A percentile compares a stretch with the other conserved stretches of the same genome.
Conservation (phyloP, 257 asterid genomes). For the Ajuga chamaepitys region DNA sequence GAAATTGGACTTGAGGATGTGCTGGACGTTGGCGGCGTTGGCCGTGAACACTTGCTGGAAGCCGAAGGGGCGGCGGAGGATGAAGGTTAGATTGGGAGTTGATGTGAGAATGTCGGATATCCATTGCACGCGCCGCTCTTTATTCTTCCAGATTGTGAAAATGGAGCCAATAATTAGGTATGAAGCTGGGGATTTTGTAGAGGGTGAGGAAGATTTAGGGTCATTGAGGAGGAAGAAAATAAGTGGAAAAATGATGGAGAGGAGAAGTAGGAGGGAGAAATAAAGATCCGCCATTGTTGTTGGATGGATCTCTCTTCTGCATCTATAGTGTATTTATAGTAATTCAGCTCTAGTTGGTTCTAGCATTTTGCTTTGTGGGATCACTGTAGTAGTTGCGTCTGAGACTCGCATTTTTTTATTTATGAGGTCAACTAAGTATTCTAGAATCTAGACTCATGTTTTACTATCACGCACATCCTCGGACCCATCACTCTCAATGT, state of each 20-base stretch:
- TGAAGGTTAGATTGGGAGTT: slow-evolving; percentile 46
- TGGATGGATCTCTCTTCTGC: too few species aligned
- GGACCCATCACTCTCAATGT: too few species aligned
- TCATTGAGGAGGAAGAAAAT: slow-evolving; percentile 20
- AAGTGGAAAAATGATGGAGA: slow-evolving; percentile 19
- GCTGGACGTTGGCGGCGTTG: slow-evolving; percentile 52
- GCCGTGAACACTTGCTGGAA: slow-evolving; percentile 44
- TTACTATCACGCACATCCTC: too few species aligned
- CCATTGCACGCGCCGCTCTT: slow-evolving; percentile 47
- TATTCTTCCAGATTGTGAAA: slow-evolving; percentile 29
- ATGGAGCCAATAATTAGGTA: slow-evolving; percentile 53
- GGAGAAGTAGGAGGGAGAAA: slow-evolving; percentile 15
- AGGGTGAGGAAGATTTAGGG: not conserved
- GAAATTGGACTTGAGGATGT: slow-evolving; percentile 53
- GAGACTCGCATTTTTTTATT: too few species aligned
- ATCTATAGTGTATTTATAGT: too few species aligned
- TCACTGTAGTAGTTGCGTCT: too few species aligned
- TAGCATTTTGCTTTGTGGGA: too few species aligned
- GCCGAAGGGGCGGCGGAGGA: slow-evolving; percentile 52
- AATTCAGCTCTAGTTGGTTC: too few species aligned
- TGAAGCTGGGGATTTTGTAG: slow-evolving; percentile 25
- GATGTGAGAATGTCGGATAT: slow-evolving; percentile 27
- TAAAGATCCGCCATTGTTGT: slow-evolving; percentile 11
- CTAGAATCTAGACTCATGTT: too few species aligned
- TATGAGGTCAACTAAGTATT: too few species aligned